Conservation (phyloP, 2,329 filamentous ascomycete genomes). For the Mariannaea elegans region DNA sequence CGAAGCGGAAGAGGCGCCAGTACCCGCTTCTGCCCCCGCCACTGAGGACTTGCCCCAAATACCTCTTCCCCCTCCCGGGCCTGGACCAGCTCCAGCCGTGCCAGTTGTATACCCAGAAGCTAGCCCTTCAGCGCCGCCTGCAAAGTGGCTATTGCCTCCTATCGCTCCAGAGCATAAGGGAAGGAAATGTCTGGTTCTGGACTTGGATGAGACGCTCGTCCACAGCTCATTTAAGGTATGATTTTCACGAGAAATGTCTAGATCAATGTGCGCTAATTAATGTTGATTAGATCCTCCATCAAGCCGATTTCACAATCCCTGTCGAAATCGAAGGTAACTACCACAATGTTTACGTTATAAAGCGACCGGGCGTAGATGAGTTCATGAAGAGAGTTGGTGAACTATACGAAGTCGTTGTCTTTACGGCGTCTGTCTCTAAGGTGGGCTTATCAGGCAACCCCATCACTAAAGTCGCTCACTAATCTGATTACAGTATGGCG, state of each 20-base stretch:
- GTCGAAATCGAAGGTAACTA: conserved; percentile 99
- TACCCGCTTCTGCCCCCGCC: conserved; percentile 41
- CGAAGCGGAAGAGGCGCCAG: conserved; percentile 56
- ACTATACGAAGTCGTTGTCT: conserved; percentile 97
- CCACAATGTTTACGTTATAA: conserved; percentile 99
- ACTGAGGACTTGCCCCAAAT: conserved; percentile 47
- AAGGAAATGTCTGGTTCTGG: conserved; percentile 92
- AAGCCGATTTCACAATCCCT: conserved; percentile 98
- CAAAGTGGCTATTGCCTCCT: conserved; percentile 81
- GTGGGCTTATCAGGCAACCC: conserved; percentile 54
- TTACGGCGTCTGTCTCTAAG: conserved; percentile 98
- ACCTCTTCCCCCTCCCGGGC: conserved; percentile 56
- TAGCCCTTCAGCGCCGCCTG: conserved; percentile 53
- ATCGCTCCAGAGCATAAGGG: conserved; percentile 82
- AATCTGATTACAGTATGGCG: conserved; percentile 76
- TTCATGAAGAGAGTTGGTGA: conserved; percentile 99
- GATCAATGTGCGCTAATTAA: conserved; percentile 31
- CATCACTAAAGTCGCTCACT: conserved; percentile 21
- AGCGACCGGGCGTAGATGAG: conserved; percentile 96
- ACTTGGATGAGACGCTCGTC: conserved; percentile 95
- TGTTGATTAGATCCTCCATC: conserved; percentile 81
- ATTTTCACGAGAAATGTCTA: not conserved
- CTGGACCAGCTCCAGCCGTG: conserved; percentile 51
- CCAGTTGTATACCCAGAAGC: conserved; percentile 53
- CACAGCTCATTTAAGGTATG: conserved; percentile 98